These are phyloP conservation scores for Actinomortierella ambigua DNA, from an alignment of 371 early-diverging fungal genomes.

Conservation along the genomic window DNA sequence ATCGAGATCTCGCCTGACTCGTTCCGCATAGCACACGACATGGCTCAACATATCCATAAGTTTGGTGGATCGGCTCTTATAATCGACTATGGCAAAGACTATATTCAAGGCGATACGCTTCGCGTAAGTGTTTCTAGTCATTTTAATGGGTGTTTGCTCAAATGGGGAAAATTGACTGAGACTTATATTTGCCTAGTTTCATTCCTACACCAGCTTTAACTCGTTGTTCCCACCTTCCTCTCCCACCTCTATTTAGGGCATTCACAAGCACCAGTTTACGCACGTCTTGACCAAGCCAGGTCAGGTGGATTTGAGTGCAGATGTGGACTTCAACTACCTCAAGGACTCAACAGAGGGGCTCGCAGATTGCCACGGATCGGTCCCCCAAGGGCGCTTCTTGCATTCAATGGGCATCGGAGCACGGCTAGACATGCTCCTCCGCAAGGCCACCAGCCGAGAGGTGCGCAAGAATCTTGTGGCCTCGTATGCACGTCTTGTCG, in stretches of 20 bases:
- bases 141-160: neutral
- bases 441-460: slow-evolving; percentile 53
- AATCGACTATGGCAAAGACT: slow-evolving; percentile 92
- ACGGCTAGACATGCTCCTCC: slow-evolving; percentile 75
- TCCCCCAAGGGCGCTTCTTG: slow-evolving; percentile 85
- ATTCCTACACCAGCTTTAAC: neutral
- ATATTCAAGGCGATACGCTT: slow-evolving; percentile 76
- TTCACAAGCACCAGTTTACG: slow-evolving; percentile 81
- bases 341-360: slow-evolving; percentile 60
- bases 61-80: slow-evolving; percentile 80
- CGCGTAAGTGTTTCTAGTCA: slow-evolving; percentile 69
- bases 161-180: neutral
- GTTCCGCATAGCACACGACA: slow-evolving; percentile 59
- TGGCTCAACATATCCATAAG: slow-evolving; percentile 66
- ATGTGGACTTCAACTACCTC: slow-evolving; percentile 90
- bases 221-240: neutral
- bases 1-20: slow-evolving; percentile 90
- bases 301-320: slow-evolving; percentile 87
- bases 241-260: slow-evolving; percentile 62
- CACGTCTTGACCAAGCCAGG: slow-evolving; percentile 84
- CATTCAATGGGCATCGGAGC: slow-evolving; percentile 84
- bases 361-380: slow-evolving; percentile 73
- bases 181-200: neutral
- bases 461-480: slow-evolving; percentile 65
- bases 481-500: slow-evolving; percentile 76